phyloP scores from a whole-genome alignment of 768 basidiomycete species.

The Collybia mongolica region DNA sequence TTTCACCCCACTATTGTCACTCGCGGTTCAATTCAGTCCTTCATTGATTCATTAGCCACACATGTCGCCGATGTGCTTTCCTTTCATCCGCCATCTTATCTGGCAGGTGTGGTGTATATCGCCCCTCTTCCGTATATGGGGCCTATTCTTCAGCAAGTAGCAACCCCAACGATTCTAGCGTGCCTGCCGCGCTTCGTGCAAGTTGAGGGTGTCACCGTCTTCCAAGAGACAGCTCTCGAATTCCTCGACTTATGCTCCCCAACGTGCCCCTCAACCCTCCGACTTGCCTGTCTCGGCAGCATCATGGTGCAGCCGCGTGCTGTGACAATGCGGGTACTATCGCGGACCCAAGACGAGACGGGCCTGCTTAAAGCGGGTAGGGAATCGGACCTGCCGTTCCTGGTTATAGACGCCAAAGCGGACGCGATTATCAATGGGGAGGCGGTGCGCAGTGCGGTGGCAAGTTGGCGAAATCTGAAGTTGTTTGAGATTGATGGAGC shows the following conservation, averaged over 20 bases:
- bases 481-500: conserved; percentile 22
- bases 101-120: conserved; percentile 25
- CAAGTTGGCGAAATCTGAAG: conserved; percentile 22
- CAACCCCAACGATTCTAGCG: conserved; percentile 15
- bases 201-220: conserved; percentile 19
- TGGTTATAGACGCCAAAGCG: conserved; percentile 22
- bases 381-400: conserved; percentile 20
- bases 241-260: conserved; percentile 18
- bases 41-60: conserved; percentile 12
- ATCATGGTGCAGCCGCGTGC: conserved; percentile 23
- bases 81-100: conserved; percentile 21
- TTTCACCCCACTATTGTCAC: background rate
- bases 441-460: conserved; percentile 18
- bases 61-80: conserved; percentile 24
- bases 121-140: conserved; percentile 25
- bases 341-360: conserved; percentile 21
- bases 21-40: background rate
- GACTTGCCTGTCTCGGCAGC: conserved; percentile 19
- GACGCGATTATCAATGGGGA: conserved; percentile 22
- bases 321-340: conserved; percentile 17
- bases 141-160: conserved; percentile 16
- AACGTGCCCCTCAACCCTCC: conserved; percentile 13
- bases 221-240: conserved; percentile 17
- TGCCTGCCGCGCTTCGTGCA: conserved; percentile 15
- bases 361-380: conserved; percentile 22